These are phyloP conservation scores for Penicillium paradoxum DNA, from an alignment of 495 filamentous ascomycete genomes.

Conservation along the genomic window DNA sequence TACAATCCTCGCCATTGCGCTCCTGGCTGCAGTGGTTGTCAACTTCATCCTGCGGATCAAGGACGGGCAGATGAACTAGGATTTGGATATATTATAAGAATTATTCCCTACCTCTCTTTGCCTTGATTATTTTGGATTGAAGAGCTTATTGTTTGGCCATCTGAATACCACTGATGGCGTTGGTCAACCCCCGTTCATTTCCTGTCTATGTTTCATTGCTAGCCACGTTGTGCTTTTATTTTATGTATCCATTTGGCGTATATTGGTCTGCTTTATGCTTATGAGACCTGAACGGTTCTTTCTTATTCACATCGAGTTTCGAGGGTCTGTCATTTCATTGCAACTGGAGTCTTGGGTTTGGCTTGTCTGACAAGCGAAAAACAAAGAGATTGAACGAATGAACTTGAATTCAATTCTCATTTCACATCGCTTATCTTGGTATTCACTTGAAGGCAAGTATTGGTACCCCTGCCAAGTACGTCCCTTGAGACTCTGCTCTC, in stretches of 20 bases:
- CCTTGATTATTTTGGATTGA: not conserved
- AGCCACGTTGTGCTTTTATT: not conserved
- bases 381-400: slow-evolving; percentile 1
- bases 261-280: slow-evolving; percentile 3
- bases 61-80: slow-evolving; percentile 32
- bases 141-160: not conserved
- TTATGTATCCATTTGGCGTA: not conserved
- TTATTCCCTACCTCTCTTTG: not conserved
- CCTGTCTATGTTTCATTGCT: not conserved
- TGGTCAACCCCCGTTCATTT: not conserved
- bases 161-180: not conserved
- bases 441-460: too few relatives aligned
- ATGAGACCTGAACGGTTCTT: not conserved
- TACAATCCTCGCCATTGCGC: slow-evolving; percentile 76
- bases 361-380: not conserved
- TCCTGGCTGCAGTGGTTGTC: slow-evolving; percentile 81
- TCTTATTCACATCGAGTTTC: not conserved
- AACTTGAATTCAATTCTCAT: not conserved
- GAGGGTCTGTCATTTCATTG: slow-evolving; percentile 1
- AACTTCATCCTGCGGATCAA: slow-evolving; percentile 88
- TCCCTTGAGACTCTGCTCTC: too few relatives aligned
- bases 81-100: not conserved
- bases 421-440: not conserved
- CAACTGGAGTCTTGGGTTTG: slow-evolving; percentile 3
- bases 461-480: too few relatives aligned